A percentile compares a stretch with the other conserved stretches of the same genome.
Conservation (phyloP, 805 yeast genomes). For the Metschnikowia chrysomelidarum region DNA sequence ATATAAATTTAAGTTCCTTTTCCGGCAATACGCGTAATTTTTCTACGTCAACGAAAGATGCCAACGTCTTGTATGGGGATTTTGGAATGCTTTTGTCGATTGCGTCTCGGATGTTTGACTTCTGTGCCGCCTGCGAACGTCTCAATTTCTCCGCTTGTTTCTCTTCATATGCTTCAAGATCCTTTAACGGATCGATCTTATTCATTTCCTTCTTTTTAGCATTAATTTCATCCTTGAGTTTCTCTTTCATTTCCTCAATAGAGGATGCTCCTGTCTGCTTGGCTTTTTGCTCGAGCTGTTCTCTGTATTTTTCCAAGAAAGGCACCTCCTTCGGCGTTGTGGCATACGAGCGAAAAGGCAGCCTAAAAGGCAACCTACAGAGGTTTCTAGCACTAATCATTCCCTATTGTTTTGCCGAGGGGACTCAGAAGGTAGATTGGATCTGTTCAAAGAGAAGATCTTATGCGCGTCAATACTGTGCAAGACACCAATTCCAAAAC, state of each 20-base stretch:
- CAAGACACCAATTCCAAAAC: no score
- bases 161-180: slow-evolving; percentile 56
- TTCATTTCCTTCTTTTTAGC: slow-evolving; percentile 53
- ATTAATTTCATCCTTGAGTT: slow-evolving; percentile 60
- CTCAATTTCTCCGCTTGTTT: slow-evolving; percentile 31
- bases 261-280: slow-evolving; percentile 32
- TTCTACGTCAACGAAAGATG: slow-evolving; percentile 66
- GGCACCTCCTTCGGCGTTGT: slow-evolving; percentile 6
- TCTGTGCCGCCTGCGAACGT: slow-evolving; percentile 20
- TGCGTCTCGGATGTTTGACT: slow-evolving; percentile 31
- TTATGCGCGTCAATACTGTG: no score
- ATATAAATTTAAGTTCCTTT: slow-evolving; percentile 71
- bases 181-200: slow-evolving; percentile 67
- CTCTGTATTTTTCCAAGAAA: slow-evolving; percentile 24
- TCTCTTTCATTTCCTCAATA: slow-evolving; percentile 60
- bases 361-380: slow-evolving; percentile 1
- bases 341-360: slow-evolving; percentile 6
- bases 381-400: slow-evolving; percentile 4
- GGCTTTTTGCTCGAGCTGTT: slow-evolving; percentile 37
- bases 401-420: no score
- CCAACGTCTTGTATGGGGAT: slow-evolving; percentile 66
- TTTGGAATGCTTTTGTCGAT: slow-evolving; percentile 33
- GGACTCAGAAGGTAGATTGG: no score
- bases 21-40: slow-evolving; percentile 56
- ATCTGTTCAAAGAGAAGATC: no score